A percentile compares a stretch with the other conserved stretches of the same genome.
phyloP scores from a whole-genome alignment of 129 eudicot species.

The Gnaphalium uliginosum region DNA sequence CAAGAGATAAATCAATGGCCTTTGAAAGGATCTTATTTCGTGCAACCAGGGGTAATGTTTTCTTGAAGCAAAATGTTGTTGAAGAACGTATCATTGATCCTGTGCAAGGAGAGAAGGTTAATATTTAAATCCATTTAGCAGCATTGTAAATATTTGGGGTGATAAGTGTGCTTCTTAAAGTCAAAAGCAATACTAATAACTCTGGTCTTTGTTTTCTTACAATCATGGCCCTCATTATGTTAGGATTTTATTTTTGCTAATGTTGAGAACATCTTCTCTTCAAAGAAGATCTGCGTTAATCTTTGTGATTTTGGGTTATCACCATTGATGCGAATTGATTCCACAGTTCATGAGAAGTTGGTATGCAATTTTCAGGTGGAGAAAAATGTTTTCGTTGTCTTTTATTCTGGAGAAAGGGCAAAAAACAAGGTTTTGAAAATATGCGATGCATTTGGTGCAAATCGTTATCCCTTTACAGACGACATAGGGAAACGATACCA shows the following conservation, averaged over 20 bases:
- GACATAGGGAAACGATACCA: conserved; percentile 64
- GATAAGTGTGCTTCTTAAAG: neutral
- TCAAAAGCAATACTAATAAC: neutral
- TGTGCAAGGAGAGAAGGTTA: conserved; percentile 74
- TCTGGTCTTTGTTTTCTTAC: neutral
- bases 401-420: conserved; percentile 89
- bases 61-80: conserved; percentile 64
- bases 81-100: conserved; percentile 74
- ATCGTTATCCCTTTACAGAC: conserved; percentile 83
- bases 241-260: neutral
- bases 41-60: conserved; percentile 90
- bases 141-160: conserved; percentile 8
- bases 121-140: conserved; percentile 1
- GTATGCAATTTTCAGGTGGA: conserved; percentile 58
- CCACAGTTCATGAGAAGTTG: conserved; percentile 26
- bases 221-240: neutral
- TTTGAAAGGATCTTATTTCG: conserved; percentile 91
- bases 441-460: conserved; percentile 95
- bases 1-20: conserved; percentile 72
- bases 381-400: conserved; percentile 74
- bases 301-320: neutral
- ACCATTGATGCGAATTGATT: conserved; percentile 3
- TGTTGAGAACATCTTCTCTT: neutral
- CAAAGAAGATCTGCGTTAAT: conserved; percentile 13
- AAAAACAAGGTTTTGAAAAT: conserved; percentile 81